These are phyloP conservation scores for Geotrichum klebahnii DNA, from an alignment of 1,139 yeast genomes.

Conservation along the genomic window DNA sequence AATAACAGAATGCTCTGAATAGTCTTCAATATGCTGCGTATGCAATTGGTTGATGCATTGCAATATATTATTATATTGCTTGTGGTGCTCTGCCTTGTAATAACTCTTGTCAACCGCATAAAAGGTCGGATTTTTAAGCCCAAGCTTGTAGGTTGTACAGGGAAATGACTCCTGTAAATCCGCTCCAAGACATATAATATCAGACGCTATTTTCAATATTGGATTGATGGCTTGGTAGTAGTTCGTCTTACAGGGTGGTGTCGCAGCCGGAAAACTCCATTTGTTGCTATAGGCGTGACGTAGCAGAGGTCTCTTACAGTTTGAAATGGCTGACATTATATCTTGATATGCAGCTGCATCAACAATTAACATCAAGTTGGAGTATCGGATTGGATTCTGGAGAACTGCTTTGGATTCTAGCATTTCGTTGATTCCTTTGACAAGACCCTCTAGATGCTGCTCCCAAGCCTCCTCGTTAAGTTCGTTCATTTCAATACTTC, in stretches of 20 bases:
- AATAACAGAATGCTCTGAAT: neutral
- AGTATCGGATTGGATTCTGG: neutral
- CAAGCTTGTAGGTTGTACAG: neutral
- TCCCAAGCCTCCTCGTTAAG: slow-evolving; percentile 3
- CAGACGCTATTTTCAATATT: neutral
- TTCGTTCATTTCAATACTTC: slow-evolving; percentile 7
- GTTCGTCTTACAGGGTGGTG: neutral
- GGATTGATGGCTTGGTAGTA: slow-evolving; percentile 2
- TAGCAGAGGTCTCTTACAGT: neutral
- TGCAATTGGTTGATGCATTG: neutral
- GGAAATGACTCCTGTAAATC: slow-evolving; percentile 6
- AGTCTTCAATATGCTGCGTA: neutral
- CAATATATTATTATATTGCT: neutral
- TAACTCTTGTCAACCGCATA: slow-evolving; percentile 3
- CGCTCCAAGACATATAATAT: slow-evolving; percentile 6
- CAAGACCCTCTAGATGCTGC: slow-evolving; percentile 7
- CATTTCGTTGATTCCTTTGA: neutral
- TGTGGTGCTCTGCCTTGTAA: neutral
- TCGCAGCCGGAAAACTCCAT: neutral
- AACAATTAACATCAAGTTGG: slow-evolving; percentile 1
- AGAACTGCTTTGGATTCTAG: neutral
- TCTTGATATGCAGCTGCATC: neutral
- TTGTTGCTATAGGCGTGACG: neutral
- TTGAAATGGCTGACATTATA: neutral
- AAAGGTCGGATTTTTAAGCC: neutral